Evolutionary conservation across 768 basidiomycete species (phyloP), one percentile per base, ranked within the genome.

Genomic region (Lactarius trivialis): DNA sequence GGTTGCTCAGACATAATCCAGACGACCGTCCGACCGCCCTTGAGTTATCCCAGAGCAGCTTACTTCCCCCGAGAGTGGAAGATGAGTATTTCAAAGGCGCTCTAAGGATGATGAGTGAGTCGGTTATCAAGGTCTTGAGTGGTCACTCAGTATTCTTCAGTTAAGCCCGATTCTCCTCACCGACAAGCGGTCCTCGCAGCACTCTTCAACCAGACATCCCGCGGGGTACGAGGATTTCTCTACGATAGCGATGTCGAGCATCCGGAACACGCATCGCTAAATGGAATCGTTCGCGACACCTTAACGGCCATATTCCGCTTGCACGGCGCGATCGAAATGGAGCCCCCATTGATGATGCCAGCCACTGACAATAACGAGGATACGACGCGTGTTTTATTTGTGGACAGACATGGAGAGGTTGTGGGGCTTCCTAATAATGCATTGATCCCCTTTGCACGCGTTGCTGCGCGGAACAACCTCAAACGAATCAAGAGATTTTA

Each of bases 241-340:
- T 96, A 93, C 68, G 91, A 94, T 64, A 75, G 79, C 48, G 85
- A 88, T 60, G 76, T 79, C 6, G 85, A 87, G 65, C 74, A 82
- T 24, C 84, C 86, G 5, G 86, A 90, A 70, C 82, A 91, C 73
- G 78, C 85, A 7, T 78, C 84, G 24, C 71, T 95, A 67, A 88
- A 85, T 67, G 82, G 84, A 12, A 83, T 86, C 4, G 90, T 95
- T 6, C 81, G 88, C 64, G 90, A 94, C 54, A 84, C 85, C 19
- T 76, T 97, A 5, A 78, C 82, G 3, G 76, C 86, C 2, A 85
- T 94, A 19, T 95, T 96, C 73, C 83, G 86, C 39, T 79, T 95
- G 5, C 95, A 95, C 69, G 95, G 95, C 7, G 94, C 95, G 3
- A 84, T 96, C 1, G 85, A 93, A 65, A 86, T 88, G 73, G 89